Conservation (phyloP, 495 filamentous ascomycete species). For the Pyronema omphalodes region DNA sequence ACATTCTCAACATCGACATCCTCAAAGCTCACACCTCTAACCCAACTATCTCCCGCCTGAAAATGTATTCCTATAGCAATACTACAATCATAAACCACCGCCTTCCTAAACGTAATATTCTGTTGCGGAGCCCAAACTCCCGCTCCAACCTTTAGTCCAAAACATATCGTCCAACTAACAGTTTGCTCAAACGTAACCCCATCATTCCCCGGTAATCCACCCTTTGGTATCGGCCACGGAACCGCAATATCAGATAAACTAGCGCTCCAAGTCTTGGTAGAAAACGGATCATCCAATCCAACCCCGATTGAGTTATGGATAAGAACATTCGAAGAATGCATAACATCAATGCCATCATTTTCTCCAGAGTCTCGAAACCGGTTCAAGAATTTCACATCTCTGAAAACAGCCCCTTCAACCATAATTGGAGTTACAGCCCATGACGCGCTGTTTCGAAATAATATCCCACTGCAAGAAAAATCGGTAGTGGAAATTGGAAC, state of each 20-base stretch:
- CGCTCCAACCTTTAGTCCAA: slow-evolving; percentile 13
- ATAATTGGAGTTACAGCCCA: slow-evolving; percentile 10
- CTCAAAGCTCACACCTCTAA: slow-evolving; percentile 3
- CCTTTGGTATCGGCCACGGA: slow-evolving; percentile 4
- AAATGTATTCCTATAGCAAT: slow-evolving; percentile 10
- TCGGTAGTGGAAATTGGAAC: slow-evolving; percentile 5
- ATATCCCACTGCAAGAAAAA: slow-evolving; percentile 6
- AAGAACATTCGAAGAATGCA: slow-evolving; percentile 1
- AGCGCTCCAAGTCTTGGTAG: slow-evolving; percentile 3
- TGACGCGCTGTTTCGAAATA: slow-evolving; percentile 5
- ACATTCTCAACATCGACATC: slow-evolving; percentile 4
- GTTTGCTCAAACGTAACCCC: slow-evolving; percentile 3
- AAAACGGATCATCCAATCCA: slow-evolving; percentile 10
- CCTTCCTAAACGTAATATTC: slow-evolving; percentile 7
- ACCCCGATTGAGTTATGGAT: slow-evolving; percentile 6
- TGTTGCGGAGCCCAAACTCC: slow-evolving; percentile 4
- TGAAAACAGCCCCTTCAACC: background rate
- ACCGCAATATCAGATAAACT: background rate
- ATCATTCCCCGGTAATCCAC: background rate
- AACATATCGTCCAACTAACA: slow-evolving; percentile 10
- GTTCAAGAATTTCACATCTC: slow-evolving; percentile 10
- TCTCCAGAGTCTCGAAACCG: slow-evolving; percentile 4
- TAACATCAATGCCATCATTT: slow-evolving; percentile 8
- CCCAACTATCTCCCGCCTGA: slow-evolving; percentile 2
- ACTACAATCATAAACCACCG: slow-evolving; percentile 10